Base-by-base conservation (phyloP, 768 basidiomycete genomes). In the Auriscalpium orientale region DNA sequence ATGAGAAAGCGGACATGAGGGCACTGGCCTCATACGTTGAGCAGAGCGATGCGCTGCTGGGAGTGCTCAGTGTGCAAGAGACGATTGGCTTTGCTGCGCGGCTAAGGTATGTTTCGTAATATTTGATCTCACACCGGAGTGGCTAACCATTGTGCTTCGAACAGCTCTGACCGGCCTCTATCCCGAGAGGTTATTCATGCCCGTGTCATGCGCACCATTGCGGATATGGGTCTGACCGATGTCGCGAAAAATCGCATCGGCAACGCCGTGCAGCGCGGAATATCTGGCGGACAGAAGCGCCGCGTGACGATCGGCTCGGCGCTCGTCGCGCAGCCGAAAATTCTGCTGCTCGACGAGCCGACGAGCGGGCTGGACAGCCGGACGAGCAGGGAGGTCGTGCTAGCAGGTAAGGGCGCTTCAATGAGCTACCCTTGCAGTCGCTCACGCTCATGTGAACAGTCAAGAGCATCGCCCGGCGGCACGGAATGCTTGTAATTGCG, bases 201-300 rank as follows among this genome's bases (percentile, higher is more conserved):
- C 1, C 71, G 77, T 4, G 79, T 84, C 15, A 68, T 73, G 33
- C 62, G 71, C 2, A 76, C 79, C 1, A 69, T 84, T 46, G 57
- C 59, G 1, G 68, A 74, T 0, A 69, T 84, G 34, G 83, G 82
- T 0, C 67, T 83, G 1, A 69, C 73, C 20, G 72, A 74, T 1
- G 74, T 79, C 60, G 73, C 79, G 16, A 59, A 79, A 58, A 74
- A 80, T 62, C 54, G 70, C 12, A 83, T 87, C 47, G 83, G 84
- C 1, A 85, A 80, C 0, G 76, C 81, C 1, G 71, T 83, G 16
- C 72, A 76, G 37, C 70, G 82, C 47, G 84, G 84, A 2, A 79
- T 85, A 45, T 80, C 79, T 18, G 82, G 82, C 11, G 81, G 85
- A 1, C 84, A 87, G 64, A 83, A 83, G 58, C 74, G 84, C n/a